These are phyloP conservation scores for Hemileia vastatrix DNA, from an alignment of 1,284 basidiomycete genomes.

Conservation along the genomic window DNA sequence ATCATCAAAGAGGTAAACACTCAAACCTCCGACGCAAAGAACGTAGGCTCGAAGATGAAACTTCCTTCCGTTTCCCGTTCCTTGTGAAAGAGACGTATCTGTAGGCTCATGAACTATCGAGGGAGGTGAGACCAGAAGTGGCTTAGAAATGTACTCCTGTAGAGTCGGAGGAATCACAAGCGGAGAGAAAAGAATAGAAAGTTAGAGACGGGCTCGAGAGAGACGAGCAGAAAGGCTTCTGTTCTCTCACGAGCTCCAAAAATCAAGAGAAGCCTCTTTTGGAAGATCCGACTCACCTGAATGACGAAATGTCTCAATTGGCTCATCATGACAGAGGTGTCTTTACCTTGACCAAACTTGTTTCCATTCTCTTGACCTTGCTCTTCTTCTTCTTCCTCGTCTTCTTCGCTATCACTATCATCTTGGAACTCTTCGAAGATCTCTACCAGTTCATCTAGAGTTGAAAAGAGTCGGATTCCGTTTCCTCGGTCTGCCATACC, in stretches of 20 bases:
- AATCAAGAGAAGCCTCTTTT: too few species aligned
- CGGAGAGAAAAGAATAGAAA: background rate
- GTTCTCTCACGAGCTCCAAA: background rate
- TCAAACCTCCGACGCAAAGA: constrained; percentile 53
- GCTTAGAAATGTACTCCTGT: constrained; percentile 70
- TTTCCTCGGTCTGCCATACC: constrained; percentile 94
- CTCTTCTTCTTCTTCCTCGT: constrained; percentile 42
- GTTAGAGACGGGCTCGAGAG: background rate
- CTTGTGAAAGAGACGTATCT: constrained; percentile 25
- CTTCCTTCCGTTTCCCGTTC: constrained; percentile 49
- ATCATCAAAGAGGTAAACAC: constrained; percentile 57
- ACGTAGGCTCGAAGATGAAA: constrained; percentile 94
- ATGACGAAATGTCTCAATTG: constrained; percentile 93
- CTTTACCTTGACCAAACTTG: constrained; percentile 35
- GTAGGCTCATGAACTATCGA: constrained; percentile 25
- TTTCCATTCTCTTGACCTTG: constrained; percentile 37
- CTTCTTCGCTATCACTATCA: constrained; percentile 47
- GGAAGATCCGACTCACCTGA: constrained; percentile 56
- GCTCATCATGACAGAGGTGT: constrained; percentile 49
- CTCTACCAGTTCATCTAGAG: constrained; percentile 58
- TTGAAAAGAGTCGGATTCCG: constrained; percentile 83
- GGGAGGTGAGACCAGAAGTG: constrained; percentile 54
- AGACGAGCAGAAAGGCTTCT: background rate
- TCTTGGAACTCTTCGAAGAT: constrained; percentile 82
- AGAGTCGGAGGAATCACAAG: background rate